These are phyloP conservation scores for Torulaspora maleeae DNA, from an alignment of 805 yeast species.

Conservation along the genomic window DNA sequence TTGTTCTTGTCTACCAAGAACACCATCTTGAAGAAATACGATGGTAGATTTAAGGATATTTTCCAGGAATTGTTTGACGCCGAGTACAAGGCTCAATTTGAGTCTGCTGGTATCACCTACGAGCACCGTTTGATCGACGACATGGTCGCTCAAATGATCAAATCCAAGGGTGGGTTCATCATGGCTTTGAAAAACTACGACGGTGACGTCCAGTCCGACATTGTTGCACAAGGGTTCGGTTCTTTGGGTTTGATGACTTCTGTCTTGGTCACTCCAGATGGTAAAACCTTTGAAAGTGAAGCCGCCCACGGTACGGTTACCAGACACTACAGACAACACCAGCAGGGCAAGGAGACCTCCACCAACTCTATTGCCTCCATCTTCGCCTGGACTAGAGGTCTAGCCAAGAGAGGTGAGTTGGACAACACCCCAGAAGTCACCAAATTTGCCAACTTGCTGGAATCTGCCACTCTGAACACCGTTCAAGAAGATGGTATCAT, in stretches of 20 bases:
- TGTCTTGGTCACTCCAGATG: slow-evolving; percentile 77
- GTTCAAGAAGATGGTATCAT: slow-evolving; percentile 70
- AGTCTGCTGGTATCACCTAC: slow-evolving; percentile 58
- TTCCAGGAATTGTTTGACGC: slow-evolving; percentile 62
- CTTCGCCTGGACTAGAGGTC: slow-evolving; percentile 83
- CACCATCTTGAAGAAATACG: slow-evolving; percentile 76
- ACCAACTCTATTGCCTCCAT: slow-evolving; percentile 83
- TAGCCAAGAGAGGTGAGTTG: slow-evolving; percentile 73
- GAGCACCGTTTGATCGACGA: slow-evolving; percentile 83
- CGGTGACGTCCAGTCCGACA: slow-evolving; percentile 82
- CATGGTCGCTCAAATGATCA: slow-evolving; percentile 86
- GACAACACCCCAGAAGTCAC: slow-evolving; percentile 69
- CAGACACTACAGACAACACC: slow-evolving; percentile 78
- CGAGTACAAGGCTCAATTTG: slow-evolving; percentile 54
- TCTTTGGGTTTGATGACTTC: slow-evolving; percentile 83
- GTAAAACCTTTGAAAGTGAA: slow-evolving; percentile 78
- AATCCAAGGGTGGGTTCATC: slow-evolving; percentile 76
- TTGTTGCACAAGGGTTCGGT: slow-evolving; percentile 84
- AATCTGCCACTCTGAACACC: slow-evolving; percentile 63
- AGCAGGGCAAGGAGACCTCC: slow-evolving; percentile 76
- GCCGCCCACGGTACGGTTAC: slow-evolving; percentile 89
- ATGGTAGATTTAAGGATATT: slow-evolving; percentile 77
- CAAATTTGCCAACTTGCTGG: slow-evolving; percentile 59
- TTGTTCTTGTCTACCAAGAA: slow-evolving; percentile 70
- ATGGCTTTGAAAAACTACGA: slow-evolving; percentile 81